Conservation (phyloP, 306 rosid genomes). For the Vigna unguiculata region DNA sequence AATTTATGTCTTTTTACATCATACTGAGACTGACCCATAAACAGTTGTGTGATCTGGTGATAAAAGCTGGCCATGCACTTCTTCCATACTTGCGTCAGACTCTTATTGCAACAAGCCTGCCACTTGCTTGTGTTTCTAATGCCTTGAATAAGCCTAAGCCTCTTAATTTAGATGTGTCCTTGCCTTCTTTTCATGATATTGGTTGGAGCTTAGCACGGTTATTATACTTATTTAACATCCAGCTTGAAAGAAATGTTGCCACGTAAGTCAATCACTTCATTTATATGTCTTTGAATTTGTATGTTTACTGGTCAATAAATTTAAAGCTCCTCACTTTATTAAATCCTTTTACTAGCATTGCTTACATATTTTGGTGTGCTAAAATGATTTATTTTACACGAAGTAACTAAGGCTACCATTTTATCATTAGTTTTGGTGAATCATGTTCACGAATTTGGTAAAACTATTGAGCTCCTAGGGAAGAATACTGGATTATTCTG, state of each 20-base stretch:
- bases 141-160: conserved; percentile 81
- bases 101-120: conserved; percentile 59
- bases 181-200: conserved; percentile 76
- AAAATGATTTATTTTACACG: too few relatives aligned
- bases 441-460: conserved; percentile 1
- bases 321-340: conserved; percentile 24
- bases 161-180: conserved; percentile 76
- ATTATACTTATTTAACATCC: conserved; percentile 80
- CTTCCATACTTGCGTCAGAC: conserved; percentile 58
- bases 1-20: conserved; percentile 57
- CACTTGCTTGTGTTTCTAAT: conserved; percentile 85
- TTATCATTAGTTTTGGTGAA: conserved; percentile 22
- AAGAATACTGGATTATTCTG: conserved; percentile 15
- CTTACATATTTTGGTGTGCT: not conserved
- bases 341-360: conserved; percentile 6
- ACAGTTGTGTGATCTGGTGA: conserved; percentile 48
- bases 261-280: conserved; percentile 74
- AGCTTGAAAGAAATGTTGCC: conserved; percentile 89
- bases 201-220: conserved; percentile 78
- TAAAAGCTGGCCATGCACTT: conserved; percentile 50
- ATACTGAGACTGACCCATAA: conserved; percentile 54
- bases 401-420: not conserved
- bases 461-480: conserved; percentile 19
- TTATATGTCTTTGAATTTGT: conserved; percentile 32
- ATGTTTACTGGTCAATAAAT: conserved; percentile 21